Evolutionary conservation across 371 early-diverging fungal genomes (phyloP).

Genomic region (Mortierella sp.): DNA sequence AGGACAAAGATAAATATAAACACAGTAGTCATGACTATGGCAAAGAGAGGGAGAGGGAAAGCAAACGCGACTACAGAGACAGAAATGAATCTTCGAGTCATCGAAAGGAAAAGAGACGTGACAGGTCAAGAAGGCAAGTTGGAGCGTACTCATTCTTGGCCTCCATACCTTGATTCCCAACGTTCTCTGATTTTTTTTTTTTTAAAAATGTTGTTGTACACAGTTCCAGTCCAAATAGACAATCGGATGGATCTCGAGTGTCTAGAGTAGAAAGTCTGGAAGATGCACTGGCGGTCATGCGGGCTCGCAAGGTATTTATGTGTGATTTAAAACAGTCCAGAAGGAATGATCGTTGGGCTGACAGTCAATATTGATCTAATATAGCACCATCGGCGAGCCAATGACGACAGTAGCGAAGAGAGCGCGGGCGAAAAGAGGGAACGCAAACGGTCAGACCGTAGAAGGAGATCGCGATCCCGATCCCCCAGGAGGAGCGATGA

Average conservation of each 20-base stretch:
- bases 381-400: slow-evolving; percentile 24
- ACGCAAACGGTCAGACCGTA: slow-evolving; percentile 11
- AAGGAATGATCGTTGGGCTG: not conserved
- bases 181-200: not conserved
- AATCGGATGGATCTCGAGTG: slow-evolving; percentile 17
- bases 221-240: slow-evolving; percentile 28
- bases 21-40: slow-evolving; percentile 7
- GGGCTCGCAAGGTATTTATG: slow-evolving; percentile 44
- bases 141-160: not conserved
- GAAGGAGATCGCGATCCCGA: slow-evolving; percentile 15
- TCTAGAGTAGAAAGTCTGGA: slow-evolving; percentile 41
- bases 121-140: slow-evolving; percentile 41
- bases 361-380: not conserved
- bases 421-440: slow-evolving; percentile 13
- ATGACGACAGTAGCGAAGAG: slow-evolving; percentile 17
- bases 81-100: slow-evolving; percentile 20
- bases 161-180: not conserved
- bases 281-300: slow-evolving; percentile 47
- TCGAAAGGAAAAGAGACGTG: slow-evolving; percentile 26
- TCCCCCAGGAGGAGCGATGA: slow-evolving; percentile 17
- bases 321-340: not conserved
- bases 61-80: slow-evolving; percentile 16
- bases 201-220: not conserved
- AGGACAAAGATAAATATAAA: slow-evolving; percentile 20
- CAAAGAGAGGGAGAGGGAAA: slow-evolving; percentile 6